These are phyloP conservation scores for Fusarium phyllophilum DNA, from an alignment of 2,329 filamentous ascomycete species.

Conservation along the genomic window DNA sequence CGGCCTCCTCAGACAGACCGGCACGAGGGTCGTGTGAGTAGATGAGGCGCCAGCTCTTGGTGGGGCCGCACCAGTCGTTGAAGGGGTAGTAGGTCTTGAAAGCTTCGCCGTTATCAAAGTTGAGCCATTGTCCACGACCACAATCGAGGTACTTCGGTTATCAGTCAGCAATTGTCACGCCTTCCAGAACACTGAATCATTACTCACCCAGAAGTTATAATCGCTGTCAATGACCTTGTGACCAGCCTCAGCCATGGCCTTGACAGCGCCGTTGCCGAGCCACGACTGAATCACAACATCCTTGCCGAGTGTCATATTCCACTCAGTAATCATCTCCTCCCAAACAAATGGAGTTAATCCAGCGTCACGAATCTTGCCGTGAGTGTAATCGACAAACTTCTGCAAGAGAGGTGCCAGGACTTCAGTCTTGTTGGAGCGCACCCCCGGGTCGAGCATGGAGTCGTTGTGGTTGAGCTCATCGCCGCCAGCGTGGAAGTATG, in stretches of 20 bases:
- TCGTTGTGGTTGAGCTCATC: constrained; percentile 84
- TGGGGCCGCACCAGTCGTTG: constrained; percentile 81
- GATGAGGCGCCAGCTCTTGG: constrained; percentile 83
- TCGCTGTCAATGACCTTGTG: constrained; percentile 79
- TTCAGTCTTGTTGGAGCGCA: constrained; percentile 70
- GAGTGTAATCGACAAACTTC: constrained; percentile 76
- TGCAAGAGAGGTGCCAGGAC: constrained; percentile 82
- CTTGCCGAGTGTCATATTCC: constrained; percentile 77
- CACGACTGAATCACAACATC: constrained; percentile 84
- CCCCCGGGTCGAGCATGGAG: constrained; percentile 74
- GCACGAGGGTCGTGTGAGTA: constrained; percentile 82
- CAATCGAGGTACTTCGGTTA: constrained; percentile 78
- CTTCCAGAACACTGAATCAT: neutral
- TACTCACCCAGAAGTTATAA: constrained; percentile 78
- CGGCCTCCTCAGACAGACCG: constrained; percentile 68
- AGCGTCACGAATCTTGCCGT: constrained; percentile 69
- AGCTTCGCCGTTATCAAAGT: constrained; percentile 69
- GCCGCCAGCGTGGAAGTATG: constrained; percentile 87
- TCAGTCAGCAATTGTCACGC: constrained; percentile 30
- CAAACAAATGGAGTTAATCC: constrained; percentile 82
- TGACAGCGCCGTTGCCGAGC: constrained; percentile 72
- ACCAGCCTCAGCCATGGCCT: constrained; percentile 68
- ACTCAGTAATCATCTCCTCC: constrained; percentile 86
- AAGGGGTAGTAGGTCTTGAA: constrained; percentile 72
- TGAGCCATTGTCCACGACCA: constrained; percentile 81